Conservation (phyloP, 73 alveolate species). For the Blepharisma japonicum region DNA sequence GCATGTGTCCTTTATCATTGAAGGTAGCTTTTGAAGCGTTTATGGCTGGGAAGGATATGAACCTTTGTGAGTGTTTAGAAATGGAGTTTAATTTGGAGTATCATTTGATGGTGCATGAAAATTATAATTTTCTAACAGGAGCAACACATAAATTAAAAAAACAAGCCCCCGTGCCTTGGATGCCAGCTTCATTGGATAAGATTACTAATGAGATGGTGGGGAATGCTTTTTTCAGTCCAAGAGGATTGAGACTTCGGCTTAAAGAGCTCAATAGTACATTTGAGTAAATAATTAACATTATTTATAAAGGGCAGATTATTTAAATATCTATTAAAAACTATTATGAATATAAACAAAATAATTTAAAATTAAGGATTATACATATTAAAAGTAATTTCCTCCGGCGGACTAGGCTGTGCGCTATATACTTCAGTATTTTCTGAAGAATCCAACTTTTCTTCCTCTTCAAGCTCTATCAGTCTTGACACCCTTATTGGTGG, state of each 20-base stretch:
- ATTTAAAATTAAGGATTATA: no score
- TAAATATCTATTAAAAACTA: no score
- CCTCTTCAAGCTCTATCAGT: no score
- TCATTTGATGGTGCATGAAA: neutral
- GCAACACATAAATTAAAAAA: neutral
- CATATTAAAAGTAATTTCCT: no score
- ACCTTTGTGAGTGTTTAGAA: conserved; percentile 9
- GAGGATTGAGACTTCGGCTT: neutral
- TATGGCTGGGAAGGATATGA: conserved; percentile 57
- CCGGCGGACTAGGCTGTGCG: no score
- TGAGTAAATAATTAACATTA: no score
- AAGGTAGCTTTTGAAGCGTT: conserved; percentile 76
- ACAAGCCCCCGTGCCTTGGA: neutral
- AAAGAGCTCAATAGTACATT: no score
- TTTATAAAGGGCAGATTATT: no score
- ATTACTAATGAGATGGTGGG: conserved; percentile 12
- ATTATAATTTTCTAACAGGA: conserved; percentile 17
- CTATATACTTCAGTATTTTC: no score
- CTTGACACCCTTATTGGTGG: no score
- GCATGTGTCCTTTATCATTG: conserved; percentile 54
- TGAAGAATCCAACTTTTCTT: no score
- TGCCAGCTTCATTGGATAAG: neutral
- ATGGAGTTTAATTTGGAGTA: neutral
- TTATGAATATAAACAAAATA: no score
- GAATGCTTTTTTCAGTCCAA: neutral